phyloP scores from a whole-genome alignment of 805 yeast species.

The Kazachstania africana region DNA sequence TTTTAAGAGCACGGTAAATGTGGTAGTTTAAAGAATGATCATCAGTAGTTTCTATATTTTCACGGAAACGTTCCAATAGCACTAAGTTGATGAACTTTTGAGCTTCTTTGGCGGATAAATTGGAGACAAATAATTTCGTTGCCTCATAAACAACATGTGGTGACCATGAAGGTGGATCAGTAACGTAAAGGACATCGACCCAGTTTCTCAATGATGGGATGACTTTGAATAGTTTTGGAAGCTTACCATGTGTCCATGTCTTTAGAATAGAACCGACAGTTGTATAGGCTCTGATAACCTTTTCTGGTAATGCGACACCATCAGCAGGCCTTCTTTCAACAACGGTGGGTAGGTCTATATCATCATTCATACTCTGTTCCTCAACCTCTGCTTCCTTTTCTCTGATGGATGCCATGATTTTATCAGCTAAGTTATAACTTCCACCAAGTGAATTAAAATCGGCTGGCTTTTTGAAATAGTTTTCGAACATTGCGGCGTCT shows the following conservation, averaged over 20 bases:
- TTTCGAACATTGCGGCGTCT: conserved; percentile 76
- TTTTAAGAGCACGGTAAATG: conserved; percentile 81
- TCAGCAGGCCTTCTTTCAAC: conserved; percentile 39
- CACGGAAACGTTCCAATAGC: conserved; percentile 59
- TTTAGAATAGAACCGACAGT: conserved; percentile 80
- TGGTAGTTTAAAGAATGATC: conserved; percentile 82
- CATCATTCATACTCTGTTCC: conserved; percentile 10
- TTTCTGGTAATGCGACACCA: conserved; percentile 84
- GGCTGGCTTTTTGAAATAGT: conserved; percentile 43
- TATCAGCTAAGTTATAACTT: conserved; percentile 73
- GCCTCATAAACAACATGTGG: conserved; percentile 93
- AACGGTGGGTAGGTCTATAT: conserved; percentile 6
- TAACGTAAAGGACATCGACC: conserved; percentile 89
- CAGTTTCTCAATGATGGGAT: conserved; percentile 87
- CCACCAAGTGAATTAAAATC: conserved; percentile 30
- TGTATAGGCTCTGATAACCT: conserved; percentile 88
- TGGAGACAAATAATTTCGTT: conserved; percentile 85
- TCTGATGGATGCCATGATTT: conserved; percentile 79
- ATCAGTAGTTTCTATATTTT: conserved; percentile 58
- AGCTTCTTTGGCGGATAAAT: conserved; percentile 76
- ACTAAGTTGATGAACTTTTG: conserved; percentile 67
- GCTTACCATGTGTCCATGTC: conserved; percentile 88
- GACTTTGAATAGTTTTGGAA: conserved; percentile 93
- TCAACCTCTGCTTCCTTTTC: conserved; percentile 44
- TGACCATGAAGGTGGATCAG: conserved; percentile 89